Evolutionary conservation across 352 stramenopile species (phyloP).

Genomic region (Vaucheria bursata): DNA sequence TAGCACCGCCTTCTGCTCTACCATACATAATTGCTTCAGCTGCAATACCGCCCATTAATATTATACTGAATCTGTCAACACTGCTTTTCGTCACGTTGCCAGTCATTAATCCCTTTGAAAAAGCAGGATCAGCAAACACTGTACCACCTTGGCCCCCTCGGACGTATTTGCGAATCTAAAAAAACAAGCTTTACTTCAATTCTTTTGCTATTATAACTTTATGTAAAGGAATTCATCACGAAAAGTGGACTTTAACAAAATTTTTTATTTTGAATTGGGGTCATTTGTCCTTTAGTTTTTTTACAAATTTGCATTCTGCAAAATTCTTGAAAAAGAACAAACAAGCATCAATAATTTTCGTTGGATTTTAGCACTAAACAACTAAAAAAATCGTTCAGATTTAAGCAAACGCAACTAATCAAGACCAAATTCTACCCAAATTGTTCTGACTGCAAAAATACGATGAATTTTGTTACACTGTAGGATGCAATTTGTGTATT

Average conservation of each 20-base stretch:
- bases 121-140: constrained; percentile 60
- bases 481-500: too few relatives aligned
- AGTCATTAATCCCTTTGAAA: constrained; percentile 54
- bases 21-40: constrained; percentile 62
- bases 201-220: neutral
- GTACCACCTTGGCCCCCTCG: constrained; percentile 55
- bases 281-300: too few relatives aligned
- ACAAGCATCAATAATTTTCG: too few relatives aligned
- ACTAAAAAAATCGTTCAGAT: too few relatives aligned
- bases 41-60: constrained; percentile 69
- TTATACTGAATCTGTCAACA: constrained; percentile 66
- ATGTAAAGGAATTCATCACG: neutral
- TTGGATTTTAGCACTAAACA: too few relatives aligned
- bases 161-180: neutral
- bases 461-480: too few relatives aligned
- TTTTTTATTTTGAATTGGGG: neutral
- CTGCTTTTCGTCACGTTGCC: constrained; percentile 53
- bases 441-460: too few relatives aligned
- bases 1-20: constrained; percentile 52
- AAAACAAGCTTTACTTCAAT: too few relatives aligned
- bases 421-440: too few relatives aligned
- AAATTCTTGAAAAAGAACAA: too few relatives aligned
- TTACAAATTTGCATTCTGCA: too few relatives aligned
- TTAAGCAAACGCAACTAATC: too few relatives aligned
- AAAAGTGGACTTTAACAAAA: neutral